Evolutionary conservation across 139 green algal species (phyloP).

Genomic region (Chlamydomonas eustigma): DNA sequence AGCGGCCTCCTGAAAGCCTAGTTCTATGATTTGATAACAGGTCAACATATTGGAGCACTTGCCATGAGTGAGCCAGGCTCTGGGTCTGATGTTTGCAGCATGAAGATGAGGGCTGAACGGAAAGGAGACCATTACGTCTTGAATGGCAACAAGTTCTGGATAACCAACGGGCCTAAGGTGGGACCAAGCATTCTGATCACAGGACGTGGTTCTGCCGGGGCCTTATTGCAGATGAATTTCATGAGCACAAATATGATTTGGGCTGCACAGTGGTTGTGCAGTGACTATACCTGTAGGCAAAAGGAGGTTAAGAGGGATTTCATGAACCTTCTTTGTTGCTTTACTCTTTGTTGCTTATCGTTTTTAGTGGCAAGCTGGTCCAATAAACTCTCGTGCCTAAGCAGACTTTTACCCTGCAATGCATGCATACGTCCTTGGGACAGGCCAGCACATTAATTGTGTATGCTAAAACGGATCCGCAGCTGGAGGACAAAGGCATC

Average conservation of each 20-base stretch:
- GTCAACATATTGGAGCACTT: constrained; percentile 84
- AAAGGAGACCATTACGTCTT: constrained; percentile 66
- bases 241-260: no score
- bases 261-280: no score
- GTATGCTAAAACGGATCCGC: constrained; percentile 82
- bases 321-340: no score
- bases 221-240: no score
- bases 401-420: no score
- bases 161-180: constrained; percentile 83
- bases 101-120: constrained; percentile 61
- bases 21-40: constrained; percentile 33
- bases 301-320: no score
- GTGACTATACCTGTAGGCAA: no score
- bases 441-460: constrained; percentile 78
- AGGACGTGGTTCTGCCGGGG: no score
- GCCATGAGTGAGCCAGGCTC: constrained; percentile 82
- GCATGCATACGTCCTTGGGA: no score
- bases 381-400: no score
- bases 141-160: constrained; percentile 94
- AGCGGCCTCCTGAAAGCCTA: neutral
- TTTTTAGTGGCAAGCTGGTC: no score
- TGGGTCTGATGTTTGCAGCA: constrained; percentile 85
- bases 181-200: neutral
- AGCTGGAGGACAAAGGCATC: constrained; percentile 74
- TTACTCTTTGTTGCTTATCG: no score